Evolutionary conservation across 2,329 filamentous ascomycete genomes (phyloP).

Genomic region (Cercospora beticola): DNA sequence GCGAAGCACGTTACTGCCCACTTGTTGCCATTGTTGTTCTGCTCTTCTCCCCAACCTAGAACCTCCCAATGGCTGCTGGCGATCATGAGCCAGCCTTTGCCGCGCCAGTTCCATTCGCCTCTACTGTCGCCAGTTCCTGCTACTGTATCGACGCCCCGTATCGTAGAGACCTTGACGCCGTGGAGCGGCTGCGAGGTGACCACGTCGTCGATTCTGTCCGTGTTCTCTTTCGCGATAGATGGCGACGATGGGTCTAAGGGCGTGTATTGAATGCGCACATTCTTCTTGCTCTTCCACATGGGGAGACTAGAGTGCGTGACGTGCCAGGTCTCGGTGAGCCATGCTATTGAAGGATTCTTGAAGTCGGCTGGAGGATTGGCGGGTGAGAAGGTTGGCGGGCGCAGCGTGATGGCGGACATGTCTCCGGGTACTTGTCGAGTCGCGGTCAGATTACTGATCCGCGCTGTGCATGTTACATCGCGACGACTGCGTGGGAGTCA

Average conservation of each 20-base stretch:
- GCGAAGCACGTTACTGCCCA: conserved; percentile 87
- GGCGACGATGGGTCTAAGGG: conserved; percentile 46
- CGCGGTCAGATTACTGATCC: neutral
- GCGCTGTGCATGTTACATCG: conserved; percentile 12
- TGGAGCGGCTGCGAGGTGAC: conserved; percentile 65
- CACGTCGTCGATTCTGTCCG: conserved; percentile 65
- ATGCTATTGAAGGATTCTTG: conserved; percentile 54
- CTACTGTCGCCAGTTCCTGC: conserved; percentile 34
- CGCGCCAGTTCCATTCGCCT: conserved; percentile 71
- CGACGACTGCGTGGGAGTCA: neutral
- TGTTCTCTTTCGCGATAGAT: conserved; percentile 35
- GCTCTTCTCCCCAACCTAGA: conserved; percentile 67
- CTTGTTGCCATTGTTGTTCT: conserved; percentile 38
- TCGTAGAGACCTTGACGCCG: conserved; percentile 55
- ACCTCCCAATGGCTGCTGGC: conserved; percentile 79
- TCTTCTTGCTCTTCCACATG: conserved; percentile 79
- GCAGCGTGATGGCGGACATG: conserved; percentile 30
- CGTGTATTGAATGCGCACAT: conserved; percentile 76
- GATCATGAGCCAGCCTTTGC: conserved; percentile 71
- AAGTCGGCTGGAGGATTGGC: conserved; percentile 34
- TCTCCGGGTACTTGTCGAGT: neutral
- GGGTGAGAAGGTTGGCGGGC: conserved; percentile 36
- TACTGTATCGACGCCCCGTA: conserved; percentile 64
- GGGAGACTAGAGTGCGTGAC: conserved; percentile 73
- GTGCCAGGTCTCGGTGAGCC: conserved; percentile 67